A percentile compares a stretch with the other conserved stretches of the same genome.
Conservation (phyloP, 2,329 filamentous ascomycete genomes). For the Gliomastix tumulicola region DNA sequence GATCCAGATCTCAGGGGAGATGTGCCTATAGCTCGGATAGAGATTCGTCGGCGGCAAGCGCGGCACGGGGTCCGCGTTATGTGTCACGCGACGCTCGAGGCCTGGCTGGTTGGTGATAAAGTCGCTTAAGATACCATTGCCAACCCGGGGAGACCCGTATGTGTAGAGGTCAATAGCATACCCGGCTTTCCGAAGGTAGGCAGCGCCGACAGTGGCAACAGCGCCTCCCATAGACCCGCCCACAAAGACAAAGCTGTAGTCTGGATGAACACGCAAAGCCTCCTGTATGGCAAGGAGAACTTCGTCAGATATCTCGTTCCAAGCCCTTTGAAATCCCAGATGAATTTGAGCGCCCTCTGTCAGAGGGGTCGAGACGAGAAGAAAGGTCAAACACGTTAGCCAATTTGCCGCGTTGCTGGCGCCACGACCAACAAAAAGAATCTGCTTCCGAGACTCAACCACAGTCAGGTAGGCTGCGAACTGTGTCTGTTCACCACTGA, state of each 20-base stretch:
- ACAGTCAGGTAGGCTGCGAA: conserved; percentile 43
- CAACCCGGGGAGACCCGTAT: conserved; percentile 62
- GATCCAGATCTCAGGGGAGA: conserved; percentile 64
- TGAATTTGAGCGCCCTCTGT: conserved; percentile 42
- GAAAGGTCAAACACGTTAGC: conserved; percentile 41
- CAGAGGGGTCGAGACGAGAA: conserved; percentile 17
- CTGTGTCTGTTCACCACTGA: conserved; percentile 32
- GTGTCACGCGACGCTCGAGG: conserved; percentile 56
- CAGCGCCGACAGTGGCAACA: conserved; percentile 52
- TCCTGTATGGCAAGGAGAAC: conserved; percentile 35
- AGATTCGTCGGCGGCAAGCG: conserved; percentile 44
- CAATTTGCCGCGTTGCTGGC: conserved; percentile 52
- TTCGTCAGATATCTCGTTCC: conserved; percentile 40
- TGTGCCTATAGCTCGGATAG: conserved; percentile 54
- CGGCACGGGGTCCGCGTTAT: conserved; percentile 60
- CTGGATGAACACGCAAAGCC: conserved; percentile 38
- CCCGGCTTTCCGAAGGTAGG: conserved; percentile 43
- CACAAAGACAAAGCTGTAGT: conserved; percentile 49
- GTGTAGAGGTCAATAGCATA: conserved; percentile 50
- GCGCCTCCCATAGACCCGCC: conserved; percentile 66
- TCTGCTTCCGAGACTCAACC: conserved; percentile 39
- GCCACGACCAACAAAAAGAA: conserved; percentile 56
- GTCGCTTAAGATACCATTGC: conserved; percentile 45
- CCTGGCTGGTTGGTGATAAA: conserved; percentile 47
- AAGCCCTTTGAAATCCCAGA: conserved; percentile 50